phyloP scores from a whole-genome alignment of 2,329 filamentous ascomycete genomes.

The Leptodontidium sp. region DNA sequence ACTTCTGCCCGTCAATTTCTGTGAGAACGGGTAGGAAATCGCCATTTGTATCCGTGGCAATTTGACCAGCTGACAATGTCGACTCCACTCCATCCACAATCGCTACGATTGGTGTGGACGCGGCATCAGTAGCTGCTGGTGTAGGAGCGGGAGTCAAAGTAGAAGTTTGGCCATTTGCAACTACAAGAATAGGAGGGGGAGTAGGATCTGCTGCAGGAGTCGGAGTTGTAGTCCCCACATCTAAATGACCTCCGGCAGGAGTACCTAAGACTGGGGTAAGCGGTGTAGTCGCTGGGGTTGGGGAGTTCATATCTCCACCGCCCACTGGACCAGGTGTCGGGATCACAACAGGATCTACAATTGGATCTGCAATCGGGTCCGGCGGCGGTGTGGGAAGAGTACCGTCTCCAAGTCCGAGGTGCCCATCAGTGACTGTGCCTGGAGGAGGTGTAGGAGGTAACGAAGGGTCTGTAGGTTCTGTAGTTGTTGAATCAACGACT shows the following conservation, averaged over 20 bases:
- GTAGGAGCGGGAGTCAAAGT: conserved; percentile 15
- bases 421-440: conserved; percentile 2
- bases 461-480: background rate
- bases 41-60: conserved; percentile 20
- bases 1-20: conserved; percentile 14
- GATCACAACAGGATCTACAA: background rate
- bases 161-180: conserved; percentile 20
- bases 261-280: background rate
- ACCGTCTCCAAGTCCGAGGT: conserved; percentile 6
- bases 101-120: background rate
- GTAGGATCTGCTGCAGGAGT: conserved; percentile 7
- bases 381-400: background rate
- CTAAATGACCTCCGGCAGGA: conserved; percentile 8
- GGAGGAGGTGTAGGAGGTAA: background rate
- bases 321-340: background rate
- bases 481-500: background rate
- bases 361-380: conserved; percentile 4
- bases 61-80: background rate
- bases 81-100: background rate
- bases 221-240: background rate
- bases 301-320: background rate
- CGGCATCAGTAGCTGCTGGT: background rate
- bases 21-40: conserved; percentile 23
- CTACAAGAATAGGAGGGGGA: conserved; percentile 12
- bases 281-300: background rate